These are phyloP conservation scores for Phialophora chinensis DNA, from an alignment of 2,329 filamentous ascomycete species.

Conservation along the genomic window DNA sequence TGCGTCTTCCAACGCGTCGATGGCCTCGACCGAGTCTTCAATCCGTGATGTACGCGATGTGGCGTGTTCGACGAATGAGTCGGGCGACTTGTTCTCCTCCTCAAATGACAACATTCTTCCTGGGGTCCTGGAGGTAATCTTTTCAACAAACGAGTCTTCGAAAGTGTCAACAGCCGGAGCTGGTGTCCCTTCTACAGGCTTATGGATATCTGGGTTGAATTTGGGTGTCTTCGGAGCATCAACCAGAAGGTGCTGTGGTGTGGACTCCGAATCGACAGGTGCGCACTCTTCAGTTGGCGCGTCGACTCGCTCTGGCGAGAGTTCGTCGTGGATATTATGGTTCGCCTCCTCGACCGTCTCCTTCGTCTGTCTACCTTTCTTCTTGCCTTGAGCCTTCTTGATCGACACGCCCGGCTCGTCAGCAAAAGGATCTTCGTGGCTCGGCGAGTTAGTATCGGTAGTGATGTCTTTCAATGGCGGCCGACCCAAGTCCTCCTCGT, in stretches of 20 bases:
- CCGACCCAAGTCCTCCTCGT: constrained; percentile 24
- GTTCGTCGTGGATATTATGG: background rate
- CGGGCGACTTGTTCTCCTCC: constrained; percentile 11
- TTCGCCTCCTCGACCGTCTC: constrained; percentile 20
- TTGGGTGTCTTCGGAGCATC: constrained; percentile 38
- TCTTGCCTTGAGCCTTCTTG: constrained; percentile 30
- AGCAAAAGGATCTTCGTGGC: constrained; percentile 20
- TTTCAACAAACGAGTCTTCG: constrained; percentile 43
- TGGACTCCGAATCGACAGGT: constrained; percentile 5
- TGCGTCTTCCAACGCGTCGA: constrained; percentile 60
- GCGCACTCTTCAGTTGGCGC: constrained; percentile 12
- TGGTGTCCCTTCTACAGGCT: constrained; percentile 12
- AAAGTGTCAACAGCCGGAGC: constrained; percentile 19
- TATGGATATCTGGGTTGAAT: constrained; percentile 40
- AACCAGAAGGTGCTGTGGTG: constrained; percentile 7
- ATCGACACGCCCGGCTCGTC: constrained; percentile 20
- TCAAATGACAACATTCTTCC: constrained; percentile 32
- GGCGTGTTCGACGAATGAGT: constrained; percentile 37
- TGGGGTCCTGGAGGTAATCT: constrained; percentile 41
- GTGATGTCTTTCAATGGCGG: constrained; percentile 39
- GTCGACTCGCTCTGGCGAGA: constrained; percentile 9
- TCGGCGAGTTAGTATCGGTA: constrained; percentile 30
- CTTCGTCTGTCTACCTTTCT: constrained; percentile 20
- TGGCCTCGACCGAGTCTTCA: constrained; percentile 57
- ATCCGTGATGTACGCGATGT: constrained; percentile 39